A percentile compares a stretch with the other conserved stretches of the same genome.
phyloP scores from a whole-genome alignment of 495 filamentous ascomycete species.

The Lophiotrema nucula region DNA sequence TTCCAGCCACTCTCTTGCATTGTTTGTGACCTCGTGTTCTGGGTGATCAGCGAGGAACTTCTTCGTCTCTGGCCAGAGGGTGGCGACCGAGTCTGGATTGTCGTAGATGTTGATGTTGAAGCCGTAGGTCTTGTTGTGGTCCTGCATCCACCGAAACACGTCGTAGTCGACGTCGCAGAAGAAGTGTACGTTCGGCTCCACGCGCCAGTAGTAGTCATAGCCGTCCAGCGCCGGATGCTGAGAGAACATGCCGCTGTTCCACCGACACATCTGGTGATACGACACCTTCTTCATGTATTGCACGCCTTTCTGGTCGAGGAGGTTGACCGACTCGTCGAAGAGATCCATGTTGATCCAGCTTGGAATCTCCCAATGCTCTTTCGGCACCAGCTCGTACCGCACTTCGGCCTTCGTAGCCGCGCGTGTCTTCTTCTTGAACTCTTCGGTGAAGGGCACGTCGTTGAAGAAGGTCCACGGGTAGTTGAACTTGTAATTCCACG shows the following conservation, averaged over 20 bases:
- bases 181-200: constrained; percentile 98
- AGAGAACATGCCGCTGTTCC: constrained; percentile 98
- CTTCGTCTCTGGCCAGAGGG: constrained; percentile 91
- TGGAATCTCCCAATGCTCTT: constrained; percentile 91
- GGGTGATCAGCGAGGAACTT: constrained; percentile 82
- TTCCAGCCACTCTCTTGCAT: constrained; percentile 81
- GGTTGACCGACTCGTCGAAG: constrained; percentile 76
- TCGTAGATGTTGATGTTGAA: constrained; percentile 99
- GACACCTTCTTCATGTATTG: constrained; percentile 86
- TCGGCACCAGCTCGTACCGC: constrained; percentile 85
- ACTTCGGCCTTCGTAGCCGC: constrained; percentile 80
- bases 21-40: constrained; percentile 76
- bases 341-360: constrained; percentile 88
- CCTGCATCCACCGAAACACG: constrained; percentile 96
- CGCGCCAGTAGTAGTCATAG: constrained; percentile 95
- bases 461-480: constrained; percentile 99
- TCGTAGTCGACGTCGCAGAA: constrained; percentile 99
- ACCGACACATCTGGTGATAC: constrained; percentile 99
- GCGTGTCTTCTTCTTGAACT: constrained; percentile 81
- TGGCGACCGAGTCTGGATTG: constrained; percentile 75
- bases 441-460: constrained; percentile 83
- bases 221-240: constrained; percentile 84
- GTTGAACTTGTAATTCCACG: constrained; percentile 98
- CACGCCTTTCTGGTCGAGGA: constrained; percentile 78
- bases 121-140: constrained; percentile 97